Evolutionary conservation across 371 early-diverging fungal species (phyloP).

Genomic region (Choanephora cucurbitarum): DNA sequence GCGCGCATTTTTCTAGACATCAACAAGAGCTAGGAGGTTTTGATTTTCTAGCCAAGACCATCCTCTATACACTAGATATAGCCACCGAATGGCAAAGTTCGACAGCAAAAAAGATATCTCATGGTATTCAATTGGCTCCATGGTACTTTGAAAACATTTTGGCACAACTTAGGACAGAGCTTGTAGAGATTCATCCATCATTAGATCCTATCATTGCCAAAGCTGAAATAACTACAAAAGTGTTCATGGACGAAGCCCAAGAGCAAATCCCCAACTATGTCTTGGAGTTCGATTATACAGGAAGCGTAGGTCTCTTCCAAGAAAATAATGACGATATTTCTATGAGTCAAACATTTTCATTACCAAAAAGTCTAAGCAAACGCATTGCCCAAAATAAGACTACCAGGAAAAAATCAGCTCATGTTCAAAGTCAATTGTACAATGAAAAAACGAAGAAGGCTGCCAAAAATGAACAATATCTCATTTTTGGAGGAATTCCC

Average conservation of each 20-base stretch:
- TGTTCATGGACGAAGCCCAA: not conserved
- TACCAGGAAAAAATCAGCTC: not conserved
- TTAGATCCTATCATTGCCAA: constrained; percentile 34
- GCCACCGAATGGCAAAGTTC: constrained; percentile 56
- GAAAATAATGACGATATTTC: too few relatives aligned
- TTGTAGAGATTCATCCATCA: constrained; percentile 27
- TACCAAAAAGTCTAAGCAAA: too few relatives aligned
- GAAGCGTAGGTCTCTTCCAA: too few relatives aligned
- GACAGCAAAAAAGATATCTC: constrained; percentile 52
- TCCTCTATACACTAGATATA: constrained; percentile 36
- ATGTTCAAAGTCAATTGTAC: not conserved
- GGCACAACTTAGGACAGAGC: constrained; percentile 32
- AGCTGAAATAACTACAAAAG: constrained; percentile 7
- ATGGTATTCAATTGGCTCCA: constrained; percentile 26
- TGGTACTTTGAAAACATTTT: constrained; percentile 46
- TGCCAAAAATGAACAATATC: constrained; percentile 34
- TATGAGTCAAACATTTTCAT: too few relatives aligned
- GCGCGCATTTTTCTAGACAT: not conserved
- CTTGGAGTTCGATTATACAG: too few relatives aligned
- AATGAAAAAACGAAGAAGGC: too few relatives aligned
- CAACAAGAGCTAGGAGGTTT: constrained; percentile 4
- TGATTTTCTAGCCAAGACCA: constrained; percentile 2
- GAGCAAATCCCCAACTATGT: too few relatives aligned
- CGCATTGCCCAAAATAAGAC: too few relatives aligned
- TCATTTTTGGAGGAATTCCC: constrained; percentile 57